Base-by-base conservation (phyloP, 1,284 basidiomycete genomes). In the Athelia sp. region DNA sequence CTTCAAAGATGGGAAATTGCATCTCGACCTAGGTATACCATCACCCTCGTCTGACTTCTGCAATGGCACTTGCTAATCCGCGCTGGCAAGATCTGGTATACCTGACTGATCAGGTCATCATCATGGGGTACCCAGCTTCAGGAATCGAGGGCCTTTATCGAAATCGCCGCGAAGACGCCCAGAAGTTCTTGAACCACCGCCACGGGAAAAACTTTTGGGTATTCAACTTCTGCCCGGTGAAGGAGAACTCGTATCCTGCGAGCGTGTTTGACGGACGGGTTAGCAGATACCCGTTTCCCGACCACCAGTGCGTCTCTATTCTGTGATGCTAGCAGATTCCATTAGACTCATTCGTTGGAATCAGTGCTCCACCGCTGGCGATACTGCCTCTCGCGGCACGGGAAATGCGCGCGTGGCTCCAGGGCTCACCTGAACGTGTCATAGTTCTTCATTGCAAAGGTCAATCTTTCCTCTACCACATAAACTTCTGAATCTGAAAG, bases 391-490 rank as follows among this genome's bases (percentile, higher is more conserved):
- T 94, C 13, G 81, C 84, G 8, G 84, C 87, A 0, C 74, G 86
- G 15, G 90, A 93, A 64, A 91, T 94, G 65, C 76, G 75, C 36
- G 69, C 75, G n/a, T 95, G 89, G 87, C 72, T 95, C 2, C 73
- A 77, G 38, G 83, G 78, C 0, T 82, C 85, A 14, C 69, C 76
- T 2, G 78, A 87, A 8, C 73, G 86, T 43, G 84, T 93, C 14
- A 86, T 83, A 4, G 90, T 93, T 4, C 75, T 95, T 1, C 93
- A 96, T 60, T 96, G 93, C 66, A 95, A 95, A 81, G 89, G 90
- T 80, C 57, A 32, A 54, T 18, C 21, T n/a, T n/a, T n/a, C 35
- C 13, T 31, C 13, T 2, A 29, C 6, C 24, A 11, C n/a, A 26
- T 21, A n/a, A n/a, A n/a, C n/a, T 19, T 13, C 46, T 50, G 43